Conservation (phyloP, 768 basidiomycete genomes). For the Cubamyces lactineus region DNA sequence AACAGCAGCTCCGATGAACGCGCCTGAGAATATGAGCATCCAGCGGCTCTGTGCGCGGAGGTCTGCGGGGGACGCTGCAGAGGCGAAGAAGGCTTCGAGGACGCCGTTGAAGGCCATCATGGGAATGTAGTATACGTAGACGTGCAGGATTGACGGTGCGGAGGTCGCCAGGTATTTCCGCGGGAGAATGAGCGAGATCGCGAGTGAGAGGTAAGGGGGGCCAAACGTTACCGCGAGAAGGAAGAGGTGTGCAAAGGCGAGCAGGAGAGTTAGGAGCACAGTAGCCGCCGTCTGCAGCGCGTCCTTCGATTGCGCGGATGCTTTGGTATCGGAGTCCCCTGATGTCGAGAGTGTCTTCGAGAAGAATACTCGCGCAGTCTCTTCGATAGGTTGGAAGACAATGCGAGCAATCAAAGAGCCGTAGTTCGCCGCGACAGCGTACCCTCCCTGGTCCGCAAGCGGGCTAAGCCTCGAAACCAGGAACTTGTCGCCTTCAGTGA, state of each 20-base stretch:
- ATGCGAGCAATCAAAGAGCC: constrained; percentile 95
- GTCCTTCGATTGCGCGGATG: not conserved
- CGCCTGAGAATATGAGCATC: constrained; percentile 77
- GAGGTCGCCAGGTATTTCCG: constrained; percentile 71
- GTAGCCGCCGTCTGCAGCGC: constrained; percentile 43
- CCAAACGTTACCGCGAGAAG: constrained; percentile 76
- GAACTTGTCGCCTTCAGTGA: constrained; percentile 95
- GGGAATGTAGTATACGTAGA: constrained; percentile 90
- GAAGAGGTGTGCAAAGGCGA: constrained; percentile 73
- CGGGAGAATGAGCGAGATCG: constrained; percentile 73
- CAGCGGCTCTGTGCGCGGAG: constrained; percentile 75
- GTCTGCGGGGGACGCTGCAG: constrained; percentile 69
- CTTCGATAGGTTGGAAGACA: constrained; percentile 94
- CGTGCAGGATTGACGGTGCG: constrained; percentile 73
- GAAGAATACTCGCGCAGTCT: constrained; percentile 88
- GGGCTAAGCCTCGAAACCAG: constrained; percentile 84
- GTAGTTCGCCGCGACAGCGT: constrained; percentile 95
- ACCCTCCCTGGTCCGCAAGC: constrained; percentile 88
- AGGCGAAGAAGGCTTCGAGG: constrained; percentile 88
- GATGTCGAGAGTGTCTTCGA: constrained; percentile 58
- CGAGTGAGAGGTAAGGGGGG: constrained; percentile 71
- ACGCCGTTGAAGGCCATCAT: constrained; percentile 89
- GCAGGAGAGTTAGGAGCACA: constrained; percentile 49
- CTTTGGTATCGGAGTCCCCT: not conserved
- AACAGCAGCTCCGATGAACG: constrained; percentile 63